Base-by-base conservation (phyloP, 148 eudicot genomes). In the Rheum nobile region DNA sequence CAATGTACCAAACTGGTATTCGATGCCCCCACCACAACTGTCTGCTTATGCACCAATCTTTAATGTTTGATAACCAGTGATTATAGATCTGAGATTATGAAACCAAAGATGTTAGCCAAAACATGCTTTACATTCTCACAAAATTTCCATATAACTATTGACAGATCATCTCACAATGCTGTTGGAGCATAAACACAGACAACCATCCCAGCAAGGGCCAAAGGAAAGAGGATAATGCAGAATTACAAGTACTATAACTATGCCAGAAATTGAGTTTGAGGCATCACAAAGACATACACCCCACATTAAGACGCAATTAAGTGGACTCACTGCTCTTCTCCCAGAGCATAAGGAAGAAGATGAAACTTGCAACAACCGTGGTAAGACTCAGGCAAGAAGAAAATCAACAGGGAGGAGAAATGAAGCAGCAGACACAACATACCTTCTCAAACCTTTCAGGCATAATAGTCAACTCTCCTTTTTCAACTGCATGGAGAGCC, bases 1-100 rank as follows among this genome's bases (percentile, higher is more conserved):
- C 92, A 29, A 95, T 81, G 74, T 95, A 95, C 99, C 99, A 95
- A 75, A 92, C 99, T 74, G 99, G 99, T 78, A 95, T 90, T 21
- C 96, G 93, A 78, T 95, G 99, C 42, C 99, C 99, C 99, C 99
- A 95, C 99, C 99, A 95, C 59, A 95, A 71, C 63, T 95, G 99
- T 75, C 99, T 85, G 84, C 97, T 92, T 82, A 95, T 92, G 79
- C 99, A 95, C 99, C 99, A 95, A 80, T 95, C 99, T 80, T 90
- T 92, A 80, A 92, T 95, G 84, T 92, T 95, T 59, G 96, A 87
- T 29, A 95, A 86, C 99, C 99, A 95, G 72, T 90, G 96, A 79
- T 95, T 91, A 79, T 95, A 95, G 74, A 91, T 91, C 98, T 95
- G 77, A 13, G 77, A 43, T 54, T 72, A 78, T 34, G 75, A 63